Conservation (phyloP, 2,329 filamentous ascomycete genomes). For the Phialophora tarda region DNA sequence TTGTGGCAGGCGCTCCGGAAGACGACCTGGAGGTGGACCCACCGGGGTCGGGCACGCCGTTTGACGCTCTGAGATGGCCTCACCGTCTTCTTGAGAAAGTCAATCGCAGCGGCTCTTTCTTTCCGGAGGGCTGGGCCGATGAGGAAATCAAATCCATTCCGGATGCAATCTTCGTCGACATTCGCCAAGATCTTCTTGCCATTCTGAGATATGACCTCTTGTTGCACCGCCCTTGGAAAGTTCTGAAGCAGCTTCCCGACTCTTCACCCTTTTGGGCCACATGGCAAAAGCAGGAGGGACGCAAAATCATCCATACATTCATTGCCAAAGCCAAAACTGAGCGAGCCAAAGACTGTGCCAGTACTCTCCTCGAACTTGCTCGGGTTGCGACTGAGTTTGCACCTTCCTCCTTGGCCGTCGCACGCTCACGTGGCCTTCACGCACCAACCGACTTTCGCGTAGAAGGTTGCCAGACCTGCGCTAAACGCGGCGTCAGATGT, state of each 20-base stretch:
- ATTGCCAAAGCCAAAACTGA: background rate
- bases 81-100: constrained; percentile 26
- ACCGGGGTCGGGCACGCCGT: constrained; percentile 25
- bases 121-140: constrained; percentile 16
- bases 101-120: constrained; percentile 14
- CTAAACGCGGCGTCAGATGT: constrained; percentile 3
- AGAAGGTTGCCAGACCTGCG: constrained; percentile 10
- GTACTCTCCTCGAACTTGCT: background rate
- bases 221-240: constrained; percentile 3
- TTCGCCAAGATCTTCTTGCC: constrained; percentile 19
- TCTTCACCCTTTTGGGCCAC: constrained; percentile 14
- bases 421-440: background rate
- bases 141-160: constrained; percentile 23
- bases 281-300: background rate
- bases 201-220: constrained; percentile 24
- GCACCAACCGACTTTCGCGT: background rate
- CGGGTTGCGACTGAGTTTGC: background rate
- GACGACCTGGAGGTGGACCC: constrained; percentile 25
- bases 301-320: constrained; percentile 9
- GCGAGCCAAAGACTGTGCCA: background rate
- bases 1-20: constrained; percentile 4
- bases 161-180: background rate
- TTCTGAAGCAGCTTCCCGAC: constrained; percentile 15
- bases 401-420: too few relatives aligned
- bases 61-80: constrained; percentile 31